Conservation (phyloP, 352 stramenopile genomes). For the Globisporangium parvum region DNA sequence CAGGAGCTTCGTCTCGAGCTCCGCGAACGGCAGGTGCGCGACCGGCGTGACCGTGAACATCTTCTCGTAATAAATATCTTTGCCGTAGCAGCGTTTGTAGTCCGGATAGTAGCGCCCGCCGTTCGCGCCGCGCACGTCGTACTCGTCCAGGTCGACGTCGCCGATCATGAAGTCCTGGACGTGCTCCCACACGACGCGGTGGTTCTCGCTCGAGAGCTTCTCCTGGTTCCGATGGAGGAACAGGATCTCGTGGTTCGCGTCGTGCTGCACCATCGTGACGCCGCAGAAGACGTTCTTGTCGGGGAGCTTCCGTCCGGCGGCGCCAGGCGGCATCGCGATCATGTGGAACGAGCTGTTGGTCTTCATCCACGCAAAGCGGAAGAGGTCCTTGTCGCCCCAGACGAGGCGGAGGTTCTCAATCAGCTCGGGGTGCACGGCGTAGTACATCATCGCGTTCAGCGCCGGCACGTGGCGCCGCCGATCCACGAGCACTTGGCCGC, state of each 20-base stretch:
- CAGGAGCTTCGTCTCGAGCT: slow-evolving; percentile 36
- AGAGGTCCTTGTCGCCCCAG: slow-evolving; percentile 79
- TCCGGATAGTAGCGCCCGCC: slow-evolving; percentile 44
- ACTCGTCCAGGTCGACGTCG: slow-evolving; percentile 27
- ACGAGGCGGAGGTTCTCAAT: slow-evolving; percentile 45
- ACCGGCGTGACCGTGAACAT: slow-evolving; percentile 41
- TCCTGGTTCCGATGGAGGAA: slow-evolving; percentile 66
- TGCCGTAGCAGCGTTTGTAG: slow-evolving; percentile 57
- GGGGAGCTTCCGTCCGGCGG: slow-evolving; percentile 32
- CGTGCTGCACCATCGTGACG: slow-evolving; percentile 66
- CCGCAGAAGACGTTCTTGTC: slow-evolving; percentile 65
- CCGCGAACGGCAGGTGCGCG: slow-evolving; percentile 31
- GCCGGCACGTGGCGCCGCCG: slow-evolving; percentile 31
- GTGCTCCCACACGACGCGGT: slow-evolving; percentile 34
- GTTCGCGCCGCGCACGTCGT: slow-evolving; percentile 53
- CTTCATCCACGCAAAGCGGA: slow-evolving; percentile 76
- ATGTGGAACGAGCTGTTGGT: slow-evolving; percentile 53
- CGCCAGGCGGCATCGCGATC: slow-evolving; percentile 39
- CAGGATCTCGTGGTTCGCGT: slow-evolving; percentile 33
- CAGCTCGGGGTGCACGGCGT: slow-evolving; percentile 32
- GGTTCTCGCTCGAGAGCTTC: slow-evolving; percentile 49
- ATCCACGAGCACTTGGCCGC: slow-evolving; percentile 65
- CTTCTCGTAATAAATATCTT: slow-evolving; percentile 63
- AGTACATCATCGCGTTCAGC: slow-evolving; percentile 65
- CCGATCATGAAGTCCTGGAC: slow-evolving; percentile 44